These are phyloP conservation scores for Claviceps citrina DNA, from an alignment of 2,329 filamentous ascomycete genomes.

Conservation along the genomic window DNA sequence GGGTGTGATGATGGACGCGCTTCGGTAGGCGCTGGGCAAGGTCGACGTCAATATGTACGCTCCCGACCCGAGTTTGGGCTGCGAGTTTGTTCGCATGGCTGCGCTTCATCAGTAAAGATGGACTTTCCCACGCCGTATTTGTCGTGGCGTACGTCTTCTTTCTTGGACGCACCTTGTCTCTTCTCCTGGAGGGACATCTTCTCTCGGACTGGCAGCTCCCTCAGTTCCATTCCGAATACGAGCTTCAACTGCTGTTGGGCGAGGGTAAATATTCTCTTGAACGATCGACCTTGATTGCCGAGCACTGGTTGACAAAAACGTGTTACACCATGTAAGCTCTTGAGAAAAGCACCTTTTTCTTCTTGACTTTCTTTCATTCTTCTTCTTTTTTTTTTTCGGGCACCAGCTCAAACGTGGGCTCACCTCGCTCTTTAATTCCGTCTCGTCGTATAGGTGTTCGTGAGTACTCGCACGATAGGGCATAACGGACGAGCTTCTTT, in stretches of 20 bases:
- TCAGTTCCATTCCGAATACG: slow-evolving; percentile 85
- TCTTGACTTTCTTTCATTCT: too few relatives aligned
- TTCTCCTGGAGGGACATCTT: slow-evolving; percentile 66
- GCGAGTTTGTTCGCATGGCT: slow-evolving; percentile 30
- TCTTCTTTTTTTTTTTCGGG: too few relatives aligned
- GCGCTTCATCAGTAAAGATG: slow-evolving; percentile 2
- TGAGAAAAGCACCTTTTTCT: neutral
- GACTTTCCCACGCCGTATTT: too few relatives aligned
- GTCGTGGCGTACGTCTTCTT: too few relatives aligned
- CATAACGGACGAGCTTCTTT: slow-evolving; percentile 55
- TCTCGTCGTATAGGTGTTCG: slow-evolving; percentile 43
- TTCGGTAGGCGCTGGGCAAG: slow-evolving; percentile 52
- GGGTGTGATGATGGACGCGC: slow-evolving; percentile 51
- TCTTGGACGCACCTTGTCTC: slow-evolving; percentile 45
- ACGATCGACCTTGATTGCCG: slow-evolving; percentile 51
- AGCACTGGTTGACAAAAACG: slow-evolving; percentile 40
- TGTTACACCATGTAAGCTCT: neutral
- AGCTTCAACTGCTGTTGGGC: slow-evolving; percentile 57
- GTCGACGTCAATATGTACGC: slow-evolving; percentile 64
- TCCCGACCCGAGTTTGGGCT: slow-evolving; percentile 44
- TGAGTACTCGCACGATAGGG: slow-evolving; percentile 49
- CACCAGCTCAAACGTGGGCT: neutral
- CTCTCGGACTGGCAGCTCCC: slow-evolving; percentile 66
- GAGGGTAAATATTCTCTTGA: slow-evolving; percentile 59
- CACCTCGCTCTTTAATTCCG: slow-evolving; percentile 49